phyloP scores from a whole-genome alignment of 2,329 filamentous ascomycete species.

The Fonsecaea nubica region DNA sequence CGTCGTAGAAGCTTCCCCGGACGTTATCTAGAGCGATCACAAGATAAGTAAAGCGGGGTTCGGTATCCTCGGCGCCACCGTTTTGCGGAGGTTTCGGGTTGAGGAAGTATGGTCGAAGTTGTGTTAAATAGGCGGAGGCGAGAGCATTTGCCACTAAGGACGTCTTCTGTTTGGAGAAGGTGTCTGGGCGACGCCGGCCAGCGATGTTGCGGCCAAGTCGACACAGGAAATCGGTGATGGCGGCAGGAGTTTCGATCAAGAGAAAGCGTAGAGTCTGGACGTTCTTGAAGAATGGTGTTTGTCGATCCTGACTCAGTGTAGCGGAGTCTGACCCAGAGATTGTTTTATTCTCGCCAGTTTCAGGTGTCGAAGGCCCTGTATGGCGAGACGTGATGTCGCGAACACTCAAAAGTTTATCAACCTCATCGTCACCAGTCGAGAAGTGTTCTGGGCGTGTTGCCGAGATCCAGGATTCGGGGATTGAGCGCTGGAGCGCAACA shows the following conservation, averaged over 20 bases:
- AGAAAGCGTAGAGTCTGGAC: conserved; percentile 77
- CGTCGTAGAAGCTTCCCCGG: conserved; percentile 58
- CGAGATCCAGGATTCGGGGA: conserved; percentile 68
- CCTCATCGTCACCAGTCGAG: conserved; percentile 48
- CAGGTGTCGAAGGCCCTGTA: conserved; percentile 13
- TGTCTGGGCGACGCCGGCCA: conserved; percentile 74
- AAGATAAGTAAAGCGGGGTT: conserved; percentile 76
- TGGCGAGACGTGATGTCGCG: conserved; percentile 22
- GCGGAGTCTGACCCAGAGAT: conserved; percentile 35
- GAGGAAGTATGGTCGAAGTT: conserved; percentile 63
- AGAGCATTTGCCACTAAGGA: conserved; percentile 70
- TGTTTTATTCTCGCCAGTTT: conserved; percentile 28
- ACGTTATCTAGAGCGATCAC: conserved; percentile 73
- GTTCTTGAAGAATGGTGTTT: conserved; percentile 69
- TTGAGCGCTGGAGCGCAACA: conserved; percentile 72
- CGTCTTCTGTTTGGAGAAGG: conserved; percentile 66
- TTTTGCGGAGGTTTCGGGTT: conserved; percentile 49
- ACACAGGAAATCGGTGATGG: conserved; percentile 85
- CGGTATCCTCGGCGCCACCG: conserved; percentile 57
- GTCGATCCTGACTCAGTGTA: conserved; percentile 44
- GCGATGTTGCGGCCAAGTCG: conserved; percentile 82
- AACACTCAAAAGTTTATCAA: conserved; percentile 47
- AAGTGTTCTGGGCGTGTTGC: conserved; percentile 52
- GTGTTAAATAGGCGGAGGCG: conserved; percentile 71
- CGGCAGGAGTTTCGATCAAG: conserved; percentile 77